Evolutionary conservation across 495 filamentous ascomycete genomes (phyloP), one percentile per base, ranked within the genome.

Genomic region (Tetracladium setigerum): DNA sequence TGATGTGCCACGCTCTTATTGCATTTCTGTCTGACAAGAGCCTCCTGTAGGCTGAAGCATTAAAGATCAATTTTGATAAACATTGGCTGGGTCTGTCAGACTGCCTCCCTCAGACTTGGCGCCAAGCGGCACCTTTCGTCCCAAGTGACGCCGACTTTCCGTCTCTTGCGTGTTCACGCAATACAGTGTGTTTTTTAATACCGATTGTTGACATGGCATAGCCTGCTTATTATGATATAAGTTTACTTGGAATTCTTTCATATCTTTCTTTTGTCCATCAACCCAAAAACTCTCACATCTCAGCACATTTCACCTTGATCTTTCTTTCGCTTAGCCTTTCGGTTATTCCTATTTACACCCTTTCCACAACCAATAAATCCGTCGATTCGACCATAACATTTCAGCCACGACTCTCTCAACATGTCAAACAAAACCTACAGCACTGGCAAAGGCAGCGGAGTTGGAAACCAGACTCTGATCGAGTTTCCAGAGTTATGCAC

Each of bases 401-500:
- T 27, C 22, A 27, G 14, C 33, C 11, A 15, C 35, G 10, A 15
- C 15, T 39, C 18, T 22, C 30, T 44, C 44, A 47, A 43, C 4
- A 57, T 57, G 54, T 49, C 54, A 1, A 52, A 50, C 31, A 16
- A 46, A 10, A 53, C 54, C 2, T 15, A 40, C 30, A 41, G 31
- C 0, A 33, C 9, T 22, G 41, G 35, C 8, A 18, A 50, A 33
- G 47, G 44, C 11, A 18, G 30, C 5, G 48, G 52, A 9, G 10
- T 27, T 50, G 49, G 52, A 13, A 55, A 59, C 24, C 10, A 13
- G 12, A 59, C 56, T 30, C 49, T 59, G 5, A 19, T 55, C 16
- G 15, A 10, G 0, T 32, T 44, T 22, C 52, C 52, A 5, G 15
- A 51, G 2, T 42, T 59, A 7, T 60, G 57, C 37, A 60, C 50